Evolutionary conservation across 257 asterid genomes (phyloP).

Genomic region (Solanum chiquidenum): DNA sequence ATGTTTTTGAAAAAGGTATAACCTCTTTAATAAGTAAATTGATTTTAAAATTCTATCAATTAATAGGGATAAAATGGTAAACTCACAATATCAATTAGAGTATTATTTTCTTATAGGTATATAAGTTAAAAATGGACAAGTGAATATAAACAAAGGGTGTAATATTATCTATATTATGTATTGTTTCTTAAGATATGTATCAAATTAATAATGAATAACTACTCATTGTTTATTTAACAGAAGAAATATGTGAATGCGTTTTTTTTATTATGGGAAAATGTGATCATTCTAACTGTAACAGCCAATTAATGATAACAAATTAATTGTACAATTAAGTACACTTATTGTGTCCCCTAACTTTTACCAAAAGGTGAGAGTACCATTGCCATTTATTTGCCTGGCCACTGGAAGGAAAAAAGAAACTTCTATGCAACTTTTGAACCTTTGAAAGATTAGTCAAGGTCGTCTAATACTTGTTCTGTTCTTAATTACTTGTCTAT

Average conservation of each 20-base stretch:
- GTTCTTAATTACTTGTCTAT: no score
- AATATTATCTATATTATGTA: no score
- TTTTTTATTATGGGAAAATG: not conserved
- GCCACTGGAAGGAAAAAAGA: not conserved
- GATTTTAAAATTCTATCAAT: no score
- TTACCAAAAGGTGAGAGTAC: not conserved
- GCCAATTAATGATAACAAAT: not conserved
- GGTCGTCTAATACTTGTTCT: not conserved
- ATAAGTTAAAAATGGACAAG: no score
- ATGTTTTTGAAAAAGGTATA: no score
- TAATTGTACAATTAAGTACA: not conserved
- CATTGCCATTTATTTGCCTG: not conserved
- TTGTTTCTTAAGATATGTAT: fast-evolving
- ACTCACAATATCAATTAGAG: no score
- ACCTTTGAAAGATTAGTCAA: not conserved
- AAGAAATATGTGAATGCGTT: not conserved
- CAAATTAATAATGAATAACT: not conserved
- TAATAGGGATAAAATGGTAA: no score
- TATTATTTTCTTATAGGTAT: no score
- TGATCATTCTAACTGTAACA: not conserved
- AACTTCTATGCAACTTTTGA: not conserved
- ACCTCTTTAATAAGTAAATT: no score
- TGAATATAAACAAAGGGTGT: no score
- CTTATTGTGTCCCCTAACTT: not conserved
- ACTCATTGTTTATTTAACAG: no score